A percentile compares a stretch with the other conserved stretches of the same genome.
Evolutionary conservation across 2,329 filamentous ascomycete genomes (phyloP).

Genomic region (Cladosporium sp.): DNA sequence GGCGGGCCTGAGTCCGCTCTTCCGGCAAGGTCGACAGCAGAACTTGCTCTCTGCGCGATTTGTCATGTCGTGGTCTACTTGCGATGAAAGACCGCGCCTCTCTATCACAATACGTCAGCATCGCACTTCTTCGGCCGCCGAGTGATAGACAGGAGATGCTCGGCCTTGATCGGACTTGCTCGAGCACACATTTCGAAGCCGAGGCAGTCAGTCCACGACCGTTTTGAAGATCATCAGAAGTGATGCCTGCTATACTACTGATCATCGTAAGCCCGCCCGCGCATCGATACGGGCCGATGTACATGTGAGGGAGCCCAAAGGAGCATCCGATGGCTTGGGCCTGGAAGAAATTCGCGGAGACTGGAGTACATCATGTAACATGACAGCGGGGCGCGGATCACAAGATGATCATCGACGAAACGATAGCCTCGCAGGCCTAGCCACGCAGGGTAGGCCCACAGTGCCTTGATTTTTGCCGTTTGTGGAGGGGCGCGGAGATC

Average conservation of each 20-base stretch:
- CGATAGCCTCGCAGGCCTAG: no score
- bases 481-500: not conserved
- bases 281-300: constrained; percentile 7
- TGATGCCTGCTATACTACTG: not conserved
- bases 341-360: constrained; percentile 3
- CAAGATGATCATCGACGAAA: no score
- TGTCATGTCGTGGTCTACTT: not conserved
- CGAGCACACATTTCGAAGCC: not conserved
- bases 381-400: no score
- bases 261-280: constrained; percentile 1
- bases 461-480: not conserved
- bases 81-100: not conserved
- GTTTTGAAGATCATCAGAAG: not conserved
- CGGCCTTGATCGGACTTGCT: not conserved
- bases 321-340: not conserved
- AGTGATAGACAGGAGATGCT: not conserved
- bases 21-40: no score
- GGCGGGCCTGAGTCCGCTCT: no score
- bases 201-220: not conserved
- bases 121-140: not conserved
- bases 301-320: constrained; percentile 10
- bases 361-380: not conserved
- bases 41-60: not conserved
- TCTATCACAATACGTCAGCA: not conserved
- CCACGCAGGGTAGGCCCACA: no score